These are phyloP conservation scores for Akanthomyces uredinophilus DNA, from an alignment of 2,329 filamentous ascomycete species.

Conservation along the genomic window DNA sequence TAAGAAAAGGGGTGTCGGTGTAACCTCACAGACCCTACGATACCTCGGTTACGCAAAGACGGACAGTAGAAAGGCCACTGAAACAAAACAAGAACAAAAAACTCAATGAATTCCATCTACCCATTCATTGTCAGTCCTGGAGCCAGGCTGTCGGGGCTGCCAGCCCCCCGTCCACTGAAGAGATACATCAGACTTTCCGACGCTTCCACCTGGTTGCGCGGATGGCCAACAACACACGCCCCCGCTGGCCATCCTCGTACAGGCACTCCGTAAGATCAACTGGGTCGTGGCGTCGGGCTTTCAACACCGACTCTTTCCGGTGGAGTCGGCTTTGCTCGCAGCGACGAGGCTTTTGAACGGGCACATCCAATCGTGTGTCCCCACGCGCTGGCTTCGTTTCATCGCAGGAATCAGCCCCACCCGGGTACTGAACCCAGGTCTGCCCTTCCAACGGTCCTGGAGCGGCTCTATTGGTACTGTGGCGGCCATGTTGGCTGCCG, in stretches of 20 bases:
- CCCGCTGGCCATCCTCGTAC: background rate
- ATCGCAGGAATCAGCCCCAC: background rate
- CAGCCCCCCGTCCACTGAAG: background rate
- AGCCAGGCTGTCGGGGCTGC: background rate
- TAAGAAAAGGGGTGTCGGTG: background rate
- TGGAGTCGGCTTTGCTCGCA: background rate
- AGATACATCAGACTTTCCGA: background rate
- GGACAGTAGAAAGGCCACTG: background rate
- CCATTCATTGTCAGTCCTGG: background rate
- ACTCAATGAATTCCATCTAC: background rate
- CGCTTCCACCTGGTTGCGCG: background rate
- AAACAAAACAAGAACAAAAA: background rate
- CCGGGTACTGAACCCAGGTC: conserved; percentile 11
- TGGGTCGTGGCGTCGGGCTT: background rate
- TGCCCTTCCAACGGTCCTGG: background rate
- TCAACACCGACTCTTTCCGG: conserved; percentile 5
- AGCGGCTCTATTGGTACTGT: background rate
- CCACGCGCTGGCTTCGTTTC: conserved; percentile 1
- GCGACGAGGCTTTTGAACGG: background rate
- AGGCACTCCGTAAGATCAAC: conserved; percentile 1
- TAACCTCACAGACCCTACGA: background rate
- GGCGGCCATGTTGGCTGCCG: conserved; percentile 4
- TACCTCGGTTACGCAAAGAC: background rate
- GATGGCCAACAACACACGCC: background rate
- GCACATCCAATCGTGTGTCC: background rate